Base-by-base conservation (phyloP, 176 grass and related monocot genomes). In the Aegilops sharonensis region DNA sequence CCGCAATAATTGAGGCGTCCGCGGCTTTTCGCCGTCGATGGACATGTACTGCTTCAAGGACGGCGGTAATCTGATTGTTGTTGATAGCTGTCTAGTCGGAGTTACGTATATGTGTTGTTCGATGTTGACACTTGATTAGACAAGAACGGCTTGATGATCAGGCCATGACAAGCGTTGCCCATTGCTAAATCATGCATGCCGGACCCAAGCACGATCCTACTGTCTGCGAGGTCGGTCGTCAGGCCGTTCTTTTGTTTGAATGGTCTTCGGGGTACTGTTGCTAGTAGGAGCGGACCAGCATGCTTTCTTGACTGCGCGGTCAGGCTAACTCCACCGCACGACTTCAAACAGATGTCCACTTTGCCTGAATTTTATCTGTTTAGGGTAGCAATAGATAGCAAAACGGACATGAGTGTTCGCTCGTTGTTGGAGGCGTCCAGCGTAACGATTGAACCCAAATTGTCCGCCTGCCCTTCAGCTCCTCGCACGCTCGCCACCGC, bases 151-250 rank as follows among this genome's bases (percentile, higher is more conserved):
- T 47, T 18, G 5, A 52, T 75, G 68, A 57, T 27, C 45, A 5
- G 9, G 25, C 8, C 64, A 27, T 31, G 34, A 45, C 50, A 40
- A 40, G 62, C 36, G 61, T 37, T 36, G 35, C 35, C 35, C 37
- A 9, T 15, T 54, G 72, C 45, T 17, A 29, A 35, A 74, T 74
- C 80, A 56, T 72, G 39, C 80, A 56, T 72, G 40, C 18, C 61
- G 54, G 68, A 76, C 60, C 17, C 47, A 13, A 17, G 69, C 68
- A 84, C 85, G 61, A 80, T 91, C 47, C 21, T 61, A 59, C 81
- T 67, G 27, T 45, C 29, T 23, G 81, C 43, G 37, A 12, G 81
- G 67, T 39, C 6, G 37, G 43, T 75, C 79, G 59, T 74, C 35
- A 68, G 50, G 5, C 50, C 15, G 14, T 54, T 17, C 50, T 50